Base-by-base conservation (phyloP, 257 asterid genomes). In the Plantago major region DNA sequence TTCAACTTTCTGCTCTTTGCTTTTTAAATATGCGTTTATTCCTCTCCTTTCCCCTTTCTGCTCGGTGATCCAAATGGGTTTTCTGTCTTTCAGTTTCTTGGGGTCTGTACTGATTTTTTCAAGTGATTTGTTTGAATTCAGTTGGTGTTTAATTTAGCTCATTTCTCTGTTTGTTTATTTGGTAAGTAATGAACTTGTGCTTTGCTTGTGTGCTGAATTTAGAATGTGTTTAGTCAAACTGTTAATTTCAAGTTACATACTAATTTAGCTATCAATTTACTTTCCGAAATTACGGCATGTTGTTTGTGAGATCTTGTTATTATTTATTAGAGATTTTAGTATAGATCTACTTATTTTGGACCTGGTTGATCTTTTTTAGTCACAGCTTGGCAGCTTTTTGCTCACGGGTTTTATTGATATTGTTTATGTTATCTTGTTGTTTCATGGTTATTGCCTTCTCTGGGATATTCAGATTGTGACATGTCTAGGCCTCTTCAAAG, bases 401-500 rank as follows among this genome's bases (percentile, higher is more conserved):
- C 2, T 11, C 11, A 46, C 26, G 26, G 26, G 26, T 2, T 11
- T 46, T 46, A 12, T 37, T 66, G 11, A 22, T 49, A 48, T 61
- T 62, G 11, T 46, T 33, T 54, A 37, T 15, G 55, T 65, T 11
- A 49, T 62, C 53, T 50, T 54, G 42, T 26, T 53, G 58, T 62
- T 45, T 37, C 46, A 43, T 71, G 72, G 45, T 74, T 68, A 58
- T 60, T 33, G 8, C 40, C 8, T 33, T 71, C 63, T 19, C 56
- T 48, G 47, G 69, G 45, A 79, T 70, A 61, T 64, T 60, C 79
- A 82, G 95, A 83, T 64, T 66, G 60, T 70, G 71, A 66, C 49
- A 93, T 93, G 99, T 69, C 94, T 14, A 87, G 92, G 85, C 94
- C 97, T 74, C 96, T 83, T 61, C 90, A 96, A 75, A 95, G 99